Evolutionary conservation across 257 asterid genomes (phyloP).

Genomic region (Craterostigma plantagineum): DNA sequence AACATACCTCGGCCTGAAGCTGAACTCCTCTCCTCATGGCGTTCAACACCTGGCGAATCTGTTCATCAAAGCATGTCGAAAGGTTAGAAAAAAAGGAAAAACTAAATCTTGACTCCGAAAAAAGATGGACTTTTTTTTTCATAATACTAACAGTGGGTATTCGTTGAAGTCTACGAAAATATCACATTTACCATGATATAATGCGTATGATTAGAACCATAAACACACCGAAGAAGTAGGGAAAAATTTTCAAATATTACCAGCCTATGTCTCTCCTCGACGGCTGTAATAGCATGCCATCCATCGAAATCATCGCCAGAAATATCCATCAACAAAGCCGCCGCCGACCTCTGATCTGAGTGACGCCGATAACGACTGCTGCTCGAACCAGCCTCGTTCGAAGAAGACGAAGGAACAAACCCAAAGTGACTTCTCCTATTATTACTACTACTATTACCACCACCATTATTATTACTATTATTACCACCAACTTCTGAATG

Average conservation of each 20-base stretch:
- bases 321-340: slow-evolving; percentile 21
- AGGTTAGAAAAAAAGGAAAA: neutral
- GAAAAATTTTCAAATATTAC: slow-evolving; percentile 18
- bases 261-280: slow-evolving; percentile 64
- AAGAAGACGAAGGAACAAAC: slow-evolving; percentile 32
- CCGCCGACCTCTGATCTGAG: slow-evolving; percentile 24
- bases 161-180: no score
- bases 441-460: no score
- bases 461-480: neutral
- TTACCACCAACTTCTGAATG: slow-evolving; percentile 46
- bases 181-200: no score
- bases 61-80: slow-evolving; percentile 13
- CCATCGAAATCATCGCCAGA: slow-evolving; percentile 28
- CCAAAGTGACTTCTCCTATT: slow-evolving; percentile 31
- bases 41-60: slow-evolving; percentile 68
- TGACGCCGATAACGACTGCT: slow-evolving; percentile 25
- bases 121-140: no score
- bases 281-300: slow-evolving; percentile 51
- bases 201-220: neutral
- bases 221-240: slow-evolving; percentile 2
- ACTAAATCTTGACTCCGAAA: neutral
- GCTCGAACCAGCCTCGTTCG: slow-evolving; percentile 27
- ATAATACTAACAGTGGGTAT: no score
- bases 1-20: slow-evolving; percentile 66
- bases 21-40: slow-evolving; percentile 61